Base-by-base conservation (phyloP, 1,284 basidiomycete species). In the Termitomyces sp. region DNA sequence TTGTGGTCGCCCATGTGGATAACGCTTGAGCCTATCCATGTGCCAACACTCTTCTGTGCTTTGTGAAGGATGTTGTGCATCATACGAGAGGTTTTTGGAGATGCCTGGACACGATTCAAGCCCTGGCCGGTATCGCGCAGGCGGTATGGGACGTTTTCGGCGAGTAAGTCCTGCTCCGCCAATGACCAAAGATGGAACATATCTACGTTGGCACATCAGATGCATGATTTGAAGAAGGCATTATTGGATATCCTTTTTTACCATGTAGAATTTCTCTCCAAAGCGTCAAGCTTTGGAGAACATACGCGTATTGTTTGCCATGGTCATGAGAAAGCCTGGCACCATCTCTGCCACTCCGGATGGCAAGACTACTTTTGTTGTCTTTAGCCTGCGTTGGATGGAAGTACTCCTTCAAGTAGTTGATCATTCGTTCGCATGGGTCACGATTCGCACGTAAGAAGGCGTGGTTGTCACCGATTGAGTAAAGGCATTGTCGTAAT, bases 181-280 rank as follows among this genome's bases (percentile, higher is more conserved):
- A 90, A 74, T 12, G 81, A 86, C 89, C 90, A 92, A 10, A 91
- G 70, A 58, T 84, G 86, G 73, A 91, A 91, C 86, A 92, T 89
- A 61, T 92, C 89, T 90, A 60, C 15, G 41, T 15, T 31, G 42
- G 21, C 46, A 13, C 42, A 56, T 21, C 48, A 58, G 17, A 28
- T 48, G 13, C 30, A 17, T 33, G 30, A 2, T n/a, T 30, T 7
- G 10, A 26, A 44, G 5, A 13, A 47, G 36, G 15, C 13, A 38
- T 34, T 3, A 38, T 34, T 4, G n/a, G 31, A 19, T 21, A 28
- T 30, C 13, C 40, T 30, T 5, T 62, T 76, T 36, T 60, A 88
- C 89, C 89, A 60, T 90, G 87, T 41, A 92, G 67, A 59, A 90
- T 90, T 67, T 90, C 90, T 24, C 83, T 78, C 89, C 90, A 92